phyloP scores from a whole-genome alignment of 768 basidiomycete species.

The Pholiota microspora region DNA sequence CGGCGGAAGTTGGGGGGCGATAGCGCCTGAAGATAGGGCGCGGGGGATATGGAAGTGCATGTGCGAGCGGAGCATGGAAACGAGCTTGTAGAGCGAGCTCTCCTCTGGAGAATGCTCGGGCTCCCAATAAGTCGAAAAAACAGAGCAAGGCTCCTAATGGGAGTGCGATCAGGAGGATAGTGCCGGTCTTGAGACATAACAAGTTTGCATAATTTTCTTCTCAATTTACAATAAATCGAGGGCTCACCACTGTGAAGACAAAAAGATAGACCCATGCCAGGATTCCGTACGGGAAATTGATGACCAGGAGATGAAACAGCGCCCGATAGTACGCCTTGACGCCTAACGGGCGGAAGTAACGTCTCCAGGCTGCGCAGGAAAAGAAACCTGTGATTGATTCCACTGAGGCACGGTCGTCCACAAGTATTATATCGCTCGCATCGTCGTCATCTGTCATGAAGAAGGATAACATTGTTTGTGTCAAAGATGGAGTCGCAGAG shows the following conservation, averaged over 20 bases:
- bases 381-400: conserved; percentile 25
- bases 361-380: conserved; percentile 38
- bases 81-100: conserved; percentile 71
- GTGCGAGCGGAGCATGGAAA: conserved; percentile 63
- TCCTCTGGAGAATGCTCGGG: conserved; percentile 65
- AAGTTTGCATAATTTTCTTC: too few relatives aligned
- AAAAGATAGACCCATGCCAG: conserved; percentile 79
- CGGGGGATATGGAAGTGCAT: conserved; percentile 63
- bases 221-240: conserved; percentile 2
- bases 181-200: conserved; percentile 64
- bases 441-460: conserved; percentile 50
- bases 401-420: conserved; percentile 13
- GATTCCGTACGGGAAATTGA: conserved; percentile 81
- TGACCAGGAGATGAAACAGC: conserved; percentile 63
- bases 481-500: conserved; percentile 62
- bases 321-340: conserved; percentile 60
- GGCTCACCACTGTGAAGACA: conserved; percentile 73
- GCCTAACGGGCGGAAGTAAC: conserved; percentile 65
- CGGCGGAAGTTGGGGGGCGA: conserved; percentile 45
- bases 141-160: conserved; percentile 77
- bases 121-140: conserved; percentile 75
- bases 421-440: conserved; percentile 30
- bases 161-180: conserved; percentile 74
- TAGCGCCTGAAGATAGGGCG: conserved; percentile 72
- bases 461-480: conserved; percentile 69